Evolutionary conservation across 2,329 filamentous ascomycete genomes (phyloP).

Genomic region (Colletotrichum lupini): DNA sequence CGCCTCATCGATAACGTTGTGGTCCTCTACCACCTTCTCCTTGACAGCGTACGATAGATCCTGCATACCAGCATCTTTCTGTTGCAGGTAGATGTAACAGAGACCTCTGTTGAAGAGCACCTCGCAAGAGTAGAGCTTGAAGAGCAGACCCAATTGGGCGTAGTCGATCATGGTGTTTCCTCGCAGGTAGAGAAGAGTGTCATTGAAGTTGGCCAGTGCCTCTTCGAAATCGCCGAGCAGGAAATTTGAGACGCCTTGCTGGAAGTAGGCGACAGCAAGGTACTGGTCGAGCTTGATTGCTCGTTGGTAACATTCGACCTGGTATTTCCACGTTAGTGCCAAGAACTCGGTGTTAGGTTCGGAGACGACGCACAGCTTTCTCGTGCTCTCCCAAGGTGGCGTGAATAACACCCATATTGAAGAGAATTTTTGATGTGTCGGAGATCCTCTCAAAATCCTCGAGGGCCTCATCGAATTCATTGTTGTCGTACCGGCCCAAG

Average conservation of each 20-base stretch:
- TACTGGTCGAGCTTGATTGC: constrained; percentile 93
- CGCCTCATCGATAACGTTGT: constrained; percentile 98
- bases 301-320: constrained; percentile 96
- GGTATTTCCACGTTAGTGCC: constrained; percentile 37
- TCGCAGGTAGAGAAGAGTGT: constrained; percentile 91
- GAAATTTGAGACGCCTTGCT: constrained; percentile 98
- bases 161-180: constrained; percentile 99
- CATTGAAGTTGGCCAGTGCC: constrained; percentile 97
- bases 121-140: constrained; percentile 97
- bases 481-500: constrained; percentile 92
- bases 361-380: constrained; percentile 78
- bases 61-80: constrained; percentile 89
- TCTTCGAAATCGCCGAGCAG: constrained; percentile 97
- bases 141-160: constrained; percentile 92
- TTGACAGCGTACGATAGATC: constrained; percentile 92
- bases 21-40: constrained; percentile 95
- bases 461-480: constrained; percentile 93
- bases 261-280: constrained; percentile 97
- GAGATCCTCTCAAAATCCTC: constrained; percentile 86
- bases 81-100: constrained; percentile 96
- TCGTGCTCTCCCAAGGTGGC: constrained; percentile 96
- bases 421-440: constrained; percentile 97
- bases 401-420: constrained; percentile 98
- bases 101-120: constrained; percentile 97
- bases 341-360: background rate